Base-by-base conservation (phyloP, 176 grass and related monocot genomes). In the Carex myosuroides region DNA sequence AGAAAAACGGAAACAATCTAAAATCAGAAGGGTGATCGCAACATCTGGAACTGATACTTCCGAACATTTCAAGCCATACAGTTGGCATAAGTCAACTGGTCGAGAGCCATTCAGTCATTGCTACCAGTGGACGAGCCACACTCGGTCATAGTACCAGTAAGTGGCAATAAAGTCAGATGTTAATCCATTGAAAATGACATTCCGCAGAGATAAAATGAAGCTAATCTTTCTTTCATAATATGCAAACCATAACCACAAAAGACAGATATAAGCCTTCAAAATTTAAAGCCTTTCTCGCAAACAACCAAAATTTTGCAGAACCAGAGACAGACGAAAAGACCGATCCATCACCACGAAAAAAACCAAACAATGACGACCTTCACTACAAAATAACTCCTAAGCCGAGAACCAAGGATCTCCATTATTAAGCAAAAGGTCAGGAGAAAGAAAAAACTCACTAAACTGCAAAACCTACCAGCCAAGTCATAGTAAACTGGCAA, bases 231-330 rank as follows among this genome's bases (percentile, higher is more conserved):
- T 78, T 78, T 57, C 73, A 78, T 18, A 78, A 33, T 14, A 78
- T 56, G 12, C 22, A 55, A 77, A 57, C 41, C 21, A 57, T 33
- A 30, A 55, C 26, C 48, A 30, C 13, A 56, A 56, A 76, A 13
- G 0, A 33, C 54, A 56, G 73, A 74, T 0, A 42, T 20, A 73
- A 73, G 72, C 72, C 50, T 55, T 55, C 20, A 76, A 30, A 30
- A 76, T 24, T 4, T 76, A 29, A 29, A 56, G 26, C 50, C 73
- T 56, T 56, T 56, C 52, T 3, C 71, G 3, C 70, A 13, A 56
- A 13, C 46, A 78, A 78, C 52, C 73, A 78, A 78, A 78, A 78
- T 78, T 78, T 78, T 33, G 50, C 52, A 33, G 52, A 57, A 55
- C 11, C 48, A 33, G 18, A 33, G 52, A 56, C 21, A 52, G 26